Conservation (phyloP, 352 stramenopile genomes). For the Phytophthora melonis region DNA sequence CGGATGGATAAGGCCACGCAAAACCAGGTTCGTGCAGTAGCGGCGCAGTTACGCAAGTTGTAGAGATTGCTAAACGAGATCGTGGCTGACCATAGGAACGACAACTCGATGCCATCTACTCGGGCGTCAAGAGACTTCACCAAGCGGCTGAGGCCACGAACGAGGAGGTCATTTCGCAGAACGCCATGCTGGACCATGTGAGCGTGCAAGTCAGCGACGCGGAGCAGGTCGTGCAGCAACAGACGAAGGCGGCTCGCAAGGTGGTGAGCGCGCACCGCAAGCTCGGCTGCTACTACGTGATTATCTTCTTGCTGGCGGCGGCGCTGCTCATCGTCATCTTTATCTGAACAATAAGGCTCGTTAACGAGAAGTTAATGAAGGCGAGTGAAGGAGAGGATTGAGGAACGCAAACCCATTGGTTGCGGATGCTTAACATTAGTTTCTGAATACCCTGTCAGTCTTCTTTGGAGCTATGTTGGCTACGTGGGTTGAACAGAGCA, state of each 20-base stretch:
- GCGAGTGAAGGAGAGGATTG: neutral
- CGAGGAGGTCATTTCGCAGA: conserved; percentile 67
- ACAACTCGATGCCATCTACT: conserved; percentile 66
- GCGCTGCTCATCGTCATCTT: conserved; percentile 66
- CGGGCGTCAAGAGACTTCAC: conserved; percentile 61
- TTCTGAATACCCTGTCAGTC: conserved; percentile 18
- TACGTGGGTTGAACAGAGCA: conserved; percentile 38
- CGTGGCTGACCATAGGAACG: conserved; percentile 45
- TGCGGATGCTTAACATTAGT: neutral
- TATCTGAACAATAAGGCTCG: conserved; percentile 33
- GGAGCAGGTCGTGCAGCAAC: conserved; percentile 51
- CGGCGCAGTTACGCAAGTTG: neutral
- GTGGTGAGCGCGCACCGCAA: conserved; percentile 56
- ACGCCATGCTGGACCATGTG: conserved; percentile 68
- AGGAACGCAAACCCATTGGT: neutral
- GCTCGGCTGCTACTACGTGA: conserved; percentile 64
- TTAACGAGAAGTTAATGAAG: neutral
- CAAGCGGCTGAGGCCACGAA: conserved; percentile 64
- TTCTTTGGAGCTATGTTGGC: conserved; percentile 12
- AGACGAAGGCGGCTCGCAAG: conserved; percentile 63
- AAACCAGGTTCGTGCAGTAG: conserved; percentile 43
- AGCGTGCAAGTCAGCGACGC: conserved; percentile 54
- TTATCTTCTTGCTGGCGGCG: conserved; percentile 60
- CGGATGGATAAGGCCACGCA: conserved; percentile 56
- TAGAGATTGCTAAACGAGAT: neutral